Percentiles rank a stretch among this genome's conserved stretches.
phyloP scores from a whole-genome alignment of 208 protist genomes.

The Leishmania gerbilli region DNA sequence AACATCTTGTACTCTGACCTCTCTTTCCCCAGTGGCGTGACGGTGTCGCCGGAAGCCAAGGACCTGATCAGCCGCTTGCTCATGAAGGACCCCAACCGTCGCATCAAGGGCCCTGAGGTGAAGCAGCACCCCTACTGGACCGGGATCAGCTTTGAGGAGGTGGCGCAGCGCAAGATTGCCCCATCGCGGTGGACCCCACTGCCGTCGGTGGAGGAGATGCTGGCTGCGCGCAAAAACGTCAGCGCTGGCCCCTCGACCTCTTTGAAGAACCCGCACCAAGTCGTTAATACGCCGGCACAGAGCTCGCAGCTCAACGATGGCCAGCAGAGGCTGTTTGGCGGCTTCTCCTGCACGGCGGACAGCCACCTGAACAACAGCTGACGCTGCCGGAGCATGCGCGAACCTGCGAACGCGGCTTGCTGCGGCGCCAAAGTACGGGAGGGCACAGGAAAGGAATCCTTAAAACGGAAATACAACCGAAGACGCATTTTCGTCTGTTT shows the following conservation, averaged over 20 bases:
- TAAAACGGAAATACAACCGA: too few relatives aligned
- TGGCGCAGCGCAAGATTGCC: conserved; percentile 81
- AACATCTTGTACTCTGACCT: conserved; percentile 93
- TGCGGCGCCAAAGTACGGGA: neutral
- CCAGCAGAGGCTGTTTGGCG: conserved; percentile 91
- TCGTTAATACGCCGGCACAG: conserved; percentile 88
- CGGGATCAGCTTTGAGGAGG: conserved; percentile 89
- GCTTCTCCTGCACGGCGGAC: conserved; percentile 91
- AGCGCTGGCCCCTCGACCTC: conserved; percentile 14
- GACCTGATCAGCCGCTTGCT: conserved; percentile 92
- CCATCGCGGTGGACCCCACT: conserved; percentile 88
- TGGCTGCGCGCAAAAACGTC: conserved; percentile 52
- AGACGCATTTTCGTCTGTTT: neutral
- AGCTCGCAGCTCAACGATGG: conserved; percentile 76
- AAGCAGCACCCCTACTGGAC: conserved; percentile 92
- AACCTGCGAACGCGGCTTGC: neutral
- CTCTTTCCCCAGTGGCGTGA: conserved; percentile 87
- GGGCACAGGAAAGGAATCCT: neutral
- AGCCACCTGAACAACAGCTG: conserved; percentile 63
- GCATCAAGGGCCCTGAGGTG: conserved; percentile 88
- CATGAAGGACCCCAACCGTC: conserved; percentile 85
- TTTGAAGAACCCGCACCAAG: conserved; percentile 66
- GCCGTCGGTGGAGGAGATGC: conserved; percentile 80
- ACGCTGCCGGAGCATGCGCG: neutral
- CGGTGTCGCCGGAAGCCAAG: conserved; percentile 85